These are phyloP conservation scores for Leccinellum albellum DNA, from an alignment of 768 basidiomycete species.

Conservation along the genomic window DNA sequence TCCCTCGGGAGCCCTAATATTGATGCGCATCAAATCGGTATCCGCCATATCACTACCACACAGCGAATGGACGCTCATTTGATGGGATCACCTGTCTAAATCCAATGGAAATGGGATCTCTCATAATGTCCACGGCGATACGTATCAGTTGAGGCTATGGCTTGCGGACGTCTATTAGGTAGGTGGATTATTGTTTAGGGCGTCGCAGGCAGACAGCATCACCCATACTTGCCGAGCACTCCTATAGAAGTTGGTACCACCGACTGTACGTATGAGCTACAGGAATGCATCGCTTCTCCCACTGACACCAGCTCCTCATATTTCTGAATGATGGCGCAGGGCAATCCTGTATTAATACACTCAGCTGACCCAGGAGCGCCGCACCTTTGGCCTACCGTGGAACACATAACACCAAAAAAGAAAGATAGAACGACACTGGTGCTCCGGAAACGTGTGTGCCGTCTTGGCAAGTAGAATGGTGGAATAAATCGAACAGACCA, in stretches of 20 bases:
- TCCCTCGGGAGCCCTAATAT: not conserved
- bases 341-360: not conserved
- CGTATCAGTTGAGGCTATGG: conserved; percentile 19
- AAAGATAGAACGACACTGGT: conserved; percentile 1
- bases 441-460: conserved; percentile 6
- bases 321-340: not conserved
- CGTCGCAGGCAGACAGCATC: not conserved
- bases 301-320: not conserved
- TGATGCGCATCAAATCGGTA: conserved; percentile 3
- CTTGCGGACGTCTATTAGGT: conserved; percentile 1
- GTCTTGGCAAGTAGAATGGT: not conserved
- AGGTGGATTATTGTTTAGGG: conserved; percentile 4
- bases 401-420: conserved; percentile 4
- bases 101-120: not conserved
- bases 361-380: not conserved
- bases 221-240: not conserved
- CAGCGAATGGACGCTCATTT: conserved; percentile 1
- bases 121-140: conserved; percentile 2
- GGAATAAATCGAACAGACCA: conserved; percentile 4
- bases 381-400: not conserved
- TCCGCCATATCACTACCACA: conserved; percentile 1
- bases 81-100: not conserved
- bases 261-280: not conserved
- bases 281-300: not conserved
- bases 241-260: not conserved